These are phyloP conservation scores for Mycena citricolor DNA, from an alignment of 1,284 basidiomycete species.

Conservation along the genomic window DNA sequence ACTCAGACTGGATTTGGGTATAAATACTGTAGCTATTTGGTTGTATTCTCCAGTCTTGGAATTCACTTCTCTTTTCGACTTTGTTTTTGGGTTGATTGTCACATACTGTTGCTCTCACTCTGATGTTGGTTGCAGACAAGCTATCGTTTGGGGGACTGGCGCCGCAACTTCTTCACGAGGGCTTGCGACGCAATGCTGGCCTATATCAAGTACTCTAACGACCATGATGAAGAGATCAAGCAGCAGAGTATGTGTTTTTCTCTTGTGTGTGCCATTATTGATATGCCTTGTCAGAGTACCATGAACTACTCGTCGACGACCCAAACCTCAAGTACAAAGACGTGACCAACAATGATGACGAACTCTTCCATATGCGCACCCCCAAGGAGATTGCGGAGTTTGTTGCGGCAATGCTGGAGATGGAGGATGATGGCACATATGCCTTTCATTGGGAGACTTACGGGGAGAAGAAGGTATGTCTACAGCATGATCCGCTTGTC, in stretches of 20 bases:
- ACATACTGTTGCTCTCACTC: neutral
- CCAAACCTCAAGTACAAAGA: no score
- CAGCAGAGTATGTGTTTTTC: no score
- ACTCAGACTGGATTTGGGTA: no score
- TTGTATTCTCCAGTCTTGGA: no score
- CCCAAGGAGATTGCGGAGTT: neutral
- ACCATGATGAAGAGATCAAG: no score
- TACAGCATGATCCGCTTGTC: neutral
- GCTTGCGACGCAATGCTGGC: neutral
- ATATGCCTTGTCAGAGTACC: no score
- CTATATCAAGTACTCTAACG: neutral
- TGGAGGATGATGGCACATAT: neutral
- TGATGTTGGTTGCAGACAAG: neutral
- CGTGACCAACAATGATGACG: no score
- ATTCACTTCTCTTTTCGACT: no score
- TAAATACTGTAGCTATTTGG: no score
- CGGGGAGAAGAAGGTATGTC: conserved; percentile 1
- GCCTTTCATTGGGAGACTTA: conserved; percentile 1
- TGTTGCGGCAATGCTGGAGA: neutral
- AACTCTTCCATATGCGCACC: neutral
- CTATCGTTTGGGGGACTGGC: conserved; percentile 7
- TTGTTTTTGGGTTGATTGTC: neutral
- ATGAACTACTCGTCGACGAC: no score
- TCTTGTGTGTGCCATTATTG: no score
- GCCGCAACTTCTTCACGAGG: neutral